Evolutionary conservation across 108 stramenopile species (phyloP).

Genomic region (Parmales sp.): DNA sequence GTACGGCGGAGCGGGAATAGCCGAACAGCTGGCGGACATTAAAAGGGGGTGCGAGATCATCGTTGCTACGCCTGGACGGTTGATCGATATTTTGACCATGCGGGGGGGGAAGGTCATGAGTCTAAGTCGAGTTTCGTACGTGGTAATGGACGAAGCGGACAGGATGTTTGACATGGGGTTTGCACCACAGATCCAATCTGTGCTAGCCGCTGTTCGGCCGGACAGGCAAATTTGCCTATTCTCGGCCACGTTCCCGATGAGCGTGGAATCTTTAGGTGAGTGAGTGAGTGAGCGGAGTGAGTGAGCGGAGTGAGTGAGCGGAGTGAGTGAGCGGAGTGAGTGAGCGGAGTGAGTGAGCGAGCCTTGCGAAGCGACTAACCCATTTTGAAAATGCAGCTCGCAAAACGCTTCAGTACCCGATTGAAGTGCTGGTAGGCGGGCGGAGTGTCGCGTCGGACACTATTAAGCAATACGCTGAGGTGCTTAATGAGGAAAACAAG

Average conservation of each 20-base stretch:
- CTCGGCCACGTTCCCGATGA: slow-evolving; percentile 95
- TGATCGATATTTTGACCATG: slow-evolving; percentile 98
- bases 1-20: slow-evolving; percentile 94
- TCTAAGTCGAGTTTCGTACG: slow-evolving; percentile 80
- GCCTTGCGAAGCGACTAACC: no score
- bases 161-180: slow-evolving; percentile 99
- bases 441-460: slow-evolving; percentile 83
- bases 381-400: slow-evolving; percentile 62
- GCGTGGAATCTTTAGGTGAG: slow-evolving; percentile 81
- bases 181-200: slow-evolving; percentile 90
- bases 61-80: slow-evolving; percentile 92
- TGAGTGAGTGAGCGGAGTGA: no score
- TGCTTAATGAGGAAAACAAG: slow-evolving; percentile 89
- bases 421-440: slow-evolving; percentile 95
- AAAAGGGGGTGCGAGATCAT: slow-evolving; percentile 93
- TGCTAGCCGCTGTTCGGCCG: slow-evolving; percentile 81
- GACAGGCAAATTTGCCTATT: slow-evolving; percentile 92
- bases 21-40: slow-evolving; percentile 92
- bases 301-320: no score
- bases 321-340: no score
- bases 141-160: slow-evolving; percentile 97
- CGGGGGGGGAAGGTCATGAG: slow-evolving; percentile 88
- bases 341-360: no score
- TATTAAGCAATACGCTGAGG: slow-evolving; percentile 82
- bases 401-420: slow-evolving; percentile 71